Percentiles rank a stretch among this genome's conserved stretches.
Evolutionary conservation across 371 early-diverging fungal genomes (phyloP).

Genomic region (Mortierella sp.): DNA sequence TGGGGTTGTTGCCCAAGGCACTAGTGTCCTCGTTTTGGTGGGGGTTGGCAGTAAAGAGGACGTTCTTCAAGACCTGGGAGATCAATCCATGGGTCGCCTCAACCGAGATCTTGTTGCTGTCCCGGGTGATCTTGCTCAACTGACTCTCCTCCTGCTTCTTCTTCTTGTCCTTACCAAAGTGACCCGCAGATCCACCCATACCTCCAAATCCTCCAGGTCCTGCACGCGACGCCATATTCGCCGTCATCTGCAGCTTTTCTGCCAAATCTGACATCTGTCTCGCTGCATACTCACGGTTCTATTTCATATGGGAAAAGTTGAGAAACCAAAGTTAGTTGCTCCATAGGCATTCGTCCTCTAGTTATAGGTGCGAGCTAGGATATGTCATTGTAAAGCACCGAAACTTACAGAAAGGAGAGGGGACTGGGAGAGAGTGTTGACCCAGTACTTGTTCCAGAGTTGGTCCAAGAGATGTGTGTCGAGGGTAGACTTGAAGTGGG

Average conservation of each 20-base stretch:
- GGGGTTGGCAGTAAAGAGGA: conserved; percentile 72
- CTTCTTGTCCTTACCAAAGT: conserved; percentile 61
- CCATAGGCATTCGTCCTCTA: too few relatives aligned
- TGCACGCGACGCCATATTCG: conserved; percentile 66
- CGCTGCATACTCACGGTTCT: conserved; percentile 88
- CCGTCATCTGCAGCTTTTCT: conserved; percentile 87
- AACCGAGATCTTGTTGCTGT: conserved; percentile 82
- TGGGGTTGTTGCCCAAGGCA: conserved; percentile 21
- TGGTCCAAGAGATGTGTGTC: conserved; percentile 90
- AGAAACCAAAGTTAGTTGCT: background rate
- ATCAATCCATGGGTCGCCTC: conserved; percentile 87
- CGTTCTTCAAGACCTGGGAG: conserved; percentile 85
- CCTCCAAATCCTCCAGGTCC: conserved; percentile 66
- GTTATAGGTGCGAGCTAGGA: background rate
- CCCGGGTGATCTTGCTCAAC: conserved; percentile 80
- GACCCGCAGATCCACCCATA: conserved; percentile 52
- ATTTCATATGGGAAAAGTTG: background rate
- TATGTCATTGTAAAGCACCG: background rate
- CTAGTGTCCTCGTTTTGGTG: conserved; percentile 28
- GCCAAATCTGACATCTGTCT: conserved; percentile 87
- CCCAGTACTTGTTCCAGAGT: conserved; percentile 98
- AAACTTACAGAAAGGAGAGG: conserved; percentile 85
- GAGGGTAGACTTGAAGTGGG: conserved; percentile 93
- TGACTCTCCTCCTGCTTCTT: conserved; percentile 78
- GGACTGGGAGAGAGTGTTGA: conserved; percentile 92